Base-by-base conservation (phyloP, 179 eudicot genomes). In the Actinidia polygama region DNA sequence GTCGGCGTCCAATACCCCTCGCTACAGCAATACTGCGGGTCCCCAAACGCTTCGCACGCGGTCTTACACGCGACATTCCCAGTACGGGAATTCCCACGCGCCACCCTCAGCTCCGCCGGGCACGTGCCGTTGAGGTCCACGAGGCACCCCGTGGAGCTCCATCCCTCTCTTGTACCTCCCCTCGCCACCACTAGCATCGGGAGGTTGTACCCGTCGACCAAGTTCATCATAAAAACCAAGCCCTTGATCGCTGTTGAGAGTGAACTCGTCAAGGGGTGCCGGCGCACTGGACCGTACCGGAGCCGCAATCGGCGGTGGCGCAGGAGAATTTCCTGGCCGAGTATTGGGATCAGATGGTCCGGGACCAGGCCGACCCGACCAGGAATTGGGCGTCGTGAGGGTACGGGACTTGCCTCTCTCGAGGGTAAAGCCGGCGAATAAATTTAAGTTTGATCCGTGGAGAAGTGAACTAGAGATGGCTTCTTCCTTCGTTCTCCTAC, bases 291-390 rank as follows among this genome's bases (percentile, higher is more conserved):
- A 93, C 76, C 64, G 80, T 86, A 0, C 98, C 99, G 74, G 97
- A 94, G 73, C 90, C 98, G 80, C 99, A 94, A 75, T 96, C 99
- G 23, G 84, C 99, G 68, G 96, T 93, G 81, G 90, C 88, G 79
- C 99, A 96, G 15, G 87, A 26, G 88, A 96, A 88, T 47, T 83
- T 92, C 0, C 91, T 87, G 68, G 91, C 6, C 16, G 89, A 23
- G 55, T 90, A 86, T 10, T 10, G 50, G 46, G 93, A 83, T 84
- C 99, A 96, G 83, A 74, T 87, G 44, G 97, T 91, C 6, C 99
- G 92, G 46, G 87, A 98, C 99, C 99, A 96, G 14, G 18, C 80
- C 99, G 90, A 57, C 99, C 99, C 81, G 99, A 96, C 98, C 98
- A 96, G 10, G 93, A 78, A 0, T 10, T 80, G 21, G 99, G 99